phyloP scores from a whole-genome alignment of 257 asterid genomes.

The Jacaranda copaia region DNA sequence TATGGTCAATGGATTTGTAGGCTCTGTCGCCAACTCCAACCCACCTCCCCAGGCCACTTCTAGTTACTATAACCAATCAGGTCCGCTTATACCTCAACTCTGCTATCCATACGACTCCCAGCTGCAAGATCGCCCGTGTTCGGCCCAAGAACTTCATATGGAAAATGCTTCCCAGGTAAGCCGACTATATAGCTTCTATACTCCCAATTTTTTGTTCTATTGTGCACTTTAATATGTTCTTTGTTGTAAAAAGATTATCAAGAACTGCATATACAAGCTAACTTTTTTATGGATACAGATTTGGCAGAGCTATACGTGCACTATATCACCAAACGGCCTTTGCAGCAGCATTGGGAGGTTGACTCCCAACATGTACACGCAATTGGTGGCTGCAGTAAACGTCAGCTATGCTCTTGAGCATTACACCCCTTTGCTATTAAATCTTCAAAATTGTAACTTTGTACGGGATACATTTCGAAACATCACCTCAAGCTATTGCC shows the following conservation, averaged over 20 bases:
- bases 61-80: conserved; percentile 80
- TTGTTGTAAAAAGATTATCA: background rate
- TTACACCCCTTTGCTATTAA: conserved; percentile 76
- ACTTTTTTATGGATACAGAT: conserved; percentile 36
- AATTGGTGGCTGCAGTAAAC: conserved; percentile 64
- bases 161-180: conserved; percentile 75
- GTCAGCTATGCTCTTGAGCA: conserved; percentile 86
- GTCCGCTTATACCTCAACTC: conserved; percentile 74
- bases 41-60: conserved; percentile 55
- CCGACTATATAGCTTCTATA: background rate
- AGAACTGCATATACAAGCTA: background rate
- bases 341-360: conserved; percentile 49
- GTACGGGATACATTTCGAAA: conserved; percentile 85
- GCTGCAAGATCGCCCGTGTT: conserved; percentile 75
- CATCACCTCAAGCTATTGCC: conserved; percentile 74
- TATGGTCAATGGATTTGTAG: conserved; percentile 68
- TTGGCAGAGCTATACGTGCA: conserved; percentile 53
- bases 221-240: background rate
- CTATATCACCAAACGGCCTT: conserved; percentile 35
- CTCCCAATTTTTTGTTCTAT: too few species aligned
- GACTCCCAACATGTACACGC: conserved; percentile 47
- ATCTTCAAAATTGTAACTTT: conserved; percentile 85
- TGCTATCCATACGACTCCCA: conserved; percentile 85
- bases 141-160: conserved; percentile 67
- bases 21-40: conserved; percentile 78